Conservation (phyloP, 371 early-diverging fungal genomes). For the Circinella umbellata region DNA sequence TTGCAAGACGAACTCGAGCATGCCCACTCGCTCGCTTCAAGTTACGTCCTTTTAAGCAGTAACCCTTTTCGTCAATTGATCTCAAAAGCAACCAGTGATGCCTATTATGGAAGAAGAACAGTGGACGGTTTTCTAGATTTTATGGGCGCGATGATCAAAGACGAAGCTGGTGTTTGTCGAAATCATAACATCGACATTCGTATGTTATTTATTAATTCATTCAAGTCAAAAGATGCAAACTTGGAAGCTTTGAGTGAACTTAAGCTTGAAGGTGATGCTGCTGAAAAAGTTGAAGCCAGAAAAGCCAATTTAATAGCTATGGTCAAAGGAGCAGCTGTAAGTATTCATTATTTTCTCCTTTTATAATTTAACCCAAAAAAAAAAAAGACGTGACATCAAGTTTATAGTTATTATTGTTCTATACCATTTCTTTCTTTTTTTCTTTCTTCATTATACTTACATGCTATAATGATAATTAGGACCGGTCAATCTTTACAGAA, state of each 20-base stretch:
- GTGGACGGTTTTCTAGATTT: conserved; percentile 32
- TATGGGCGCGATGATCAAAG: conserved; percentile 30
- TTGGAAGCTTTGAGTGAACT: conserved; percentile 40
- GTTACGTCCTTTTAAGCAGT: background rate
- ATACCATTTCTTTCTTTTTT: background rate
- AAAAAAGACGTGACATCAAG: background rate
- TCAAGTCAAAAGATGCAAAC: conserved; percentile 35
- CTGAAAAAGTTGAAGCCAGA: conserved; percentile 9
- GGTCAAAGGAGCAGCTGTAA: conserved; percentile 41
- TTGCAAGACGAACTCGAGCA: background rate
- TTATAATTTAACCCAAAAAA: too few relatives aligned
- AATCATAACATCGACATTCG: conserved; percentile 24
- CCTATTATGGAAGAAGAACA: conserved; percentile 33
- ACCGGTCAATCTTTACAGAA: conserved; percentile 20
- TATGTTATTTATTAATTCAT: conserved; percentile 34
- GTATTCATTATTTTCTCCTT: background rate
- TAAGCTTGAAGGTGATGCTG: conserved; percentile 17
- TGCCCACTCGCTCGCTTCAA: background rate
- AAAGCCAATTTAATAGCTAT: conserved; percentile 34
- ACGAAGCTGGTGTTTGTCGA: conserved; percentile 29
- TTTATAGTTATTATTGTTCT: too few relatives aligned
- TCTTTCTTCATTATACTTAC: background rate
- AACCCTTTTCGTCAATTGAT: conserved; percentile 28
- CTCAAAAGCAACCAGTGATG: conserved; percentile 22
- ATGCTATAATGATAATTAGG: conserved; percentile 2